Evolutionary conservation across 2,329 filamentous ascomycete genomes (phyloP).

Genomic region (Aspergillus calidoustus): DNA sequence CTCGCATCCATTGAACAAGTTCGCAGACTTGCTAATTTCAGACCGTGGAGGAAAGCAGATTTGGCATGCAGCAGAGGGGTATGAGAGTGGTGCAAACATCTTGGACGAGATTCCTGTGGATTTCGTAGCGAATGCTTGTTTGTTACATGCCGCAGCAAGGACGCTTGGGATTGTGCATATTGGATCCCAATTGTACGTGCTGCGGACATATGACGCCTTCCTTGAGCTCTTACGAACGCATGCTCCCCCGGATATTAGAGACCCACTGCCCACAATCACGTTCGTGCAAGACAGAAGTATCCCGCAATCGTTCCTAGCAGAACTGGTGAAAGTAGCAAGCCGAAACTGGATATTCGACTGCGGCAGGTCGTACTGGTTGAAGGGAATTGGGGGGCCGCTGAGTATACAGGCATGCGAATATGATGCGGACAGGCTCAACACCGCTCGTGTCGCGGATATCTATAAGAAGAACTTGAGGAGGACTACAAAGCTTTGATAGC

Average conservation of each 20-base stretch:
- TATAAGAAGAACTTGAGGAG: slow-evolving; percentile 24
- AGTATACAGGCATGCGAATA: slow-evolving; percentile 31
- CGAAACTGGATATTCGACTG: slow-evolving; percentile 41
- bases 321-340: slow-evolving; percentile 37
- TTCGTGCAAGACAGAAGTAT: slow-evolving; percentile 35
- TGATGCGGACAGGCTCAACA: slow-evolving; percentile 31
- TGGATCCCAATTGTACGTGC: slow-evolving; percentile 35
- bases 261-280: slow-evolving; percentile 30
- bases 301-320: slow-evolving; percentile 36
- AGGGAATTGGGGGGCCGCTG: slow-evolving; percentile 35
- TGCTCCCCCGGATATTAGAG: slow-evolving; percentile 27
- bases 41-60: slow-evolving; percentile 33
- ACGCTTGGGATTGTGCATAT: slow-evolving; percentile 37
- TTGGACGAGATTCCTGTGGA: slow-evolving; percentile 40
- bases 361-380: slow-evolving; percentile 39
- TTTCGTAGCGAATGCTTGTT: slow-evolving; percentile 38
- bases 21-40: slow-evolving; percentile 31
- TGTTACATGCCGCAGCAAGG: slow-evolving; percentile 35
- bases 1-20: slow-evolving; percentile 38
- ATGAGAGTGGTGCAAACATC: slow-evolving; percentile 34
- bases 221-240: slow-evolving; percentile 25
- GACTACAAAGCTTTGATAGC: slow-evolving; percentile 27
- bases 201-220: slow-evolving; percentile 35
- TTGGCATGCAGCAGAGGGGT: slow-evolving; percentile 37
- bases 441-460: slow-evolving; percentile 26